Evolutionary conservation across 495 filamentous ascomycete genomes (phyloP).

Genomic region (Talaromyces ruber): DNA sequence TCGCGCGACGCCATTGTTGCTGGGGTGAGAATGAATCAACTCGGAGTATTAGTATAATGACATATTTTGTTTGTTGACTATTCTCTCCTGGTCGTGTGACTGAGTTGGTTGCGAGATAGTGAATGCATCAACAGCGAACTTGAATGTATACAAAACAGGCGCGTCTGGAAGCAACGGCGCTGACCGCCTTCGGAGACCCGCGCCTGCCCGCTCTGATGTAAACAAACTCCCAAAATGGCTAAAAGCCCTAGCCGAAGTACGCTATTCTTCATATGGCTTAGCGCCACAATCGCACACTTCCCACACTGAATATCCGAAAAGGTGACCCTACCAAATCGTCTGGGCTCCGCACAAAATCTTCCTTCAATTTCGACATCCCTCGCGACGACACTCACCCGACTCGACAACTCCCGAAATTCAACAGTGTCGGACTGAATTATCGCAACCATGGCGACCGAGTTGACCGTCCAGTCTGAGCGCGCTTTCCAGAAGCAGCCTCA

Average conservation of each 20-base stretch:
- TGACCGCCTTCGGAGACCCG: background rate
- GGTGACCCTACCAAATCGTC: background rate
- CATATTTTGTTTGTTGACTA: background rate
- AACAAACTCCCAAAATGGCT: conserved; percentile 25
- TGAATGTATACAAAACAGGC: conserved; percentile 10
- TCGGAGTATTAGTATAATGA: background rate
- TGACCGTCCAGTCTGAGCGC: conserved; percentile 96
- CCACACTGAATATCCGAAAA: conserved; percentile 26
- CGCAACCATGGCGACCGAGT: conserved; percentile 94
- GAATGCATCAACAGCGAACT: background rate
- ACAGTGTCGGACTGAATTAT: conserved; percentile 34
- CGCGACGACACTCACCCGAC: conserved; percentile 13
- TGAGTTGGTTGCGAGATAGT: background rate
- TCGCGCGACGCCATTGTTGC: conserved; percentile 29
- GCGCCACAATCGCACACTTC: conserved; percentile 28
- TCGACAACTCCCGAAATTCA: conserved; percentile 26
- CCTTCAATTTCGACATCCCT: conserved; percentile 28
- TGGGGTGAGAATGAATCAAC: background rate
- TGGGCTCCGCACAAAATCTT: conserved; percentile 24
- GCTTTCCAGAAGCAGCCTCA: conserved; percentile 99
- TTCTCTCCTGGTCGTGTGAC: background rate
- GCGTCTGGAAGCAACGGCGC: conserved; percentile 16
- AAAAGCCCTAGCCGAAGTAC: conserved; percentile 35
- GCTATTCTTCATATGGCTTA: conserved; percentile 26
- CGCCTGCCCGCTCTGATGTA: conserved; percentile 18